Evolutionary conservation across 2,329 filamentous ascomycete species (phyloP).

Genomic region (Botryotinia calthae): DNA sequence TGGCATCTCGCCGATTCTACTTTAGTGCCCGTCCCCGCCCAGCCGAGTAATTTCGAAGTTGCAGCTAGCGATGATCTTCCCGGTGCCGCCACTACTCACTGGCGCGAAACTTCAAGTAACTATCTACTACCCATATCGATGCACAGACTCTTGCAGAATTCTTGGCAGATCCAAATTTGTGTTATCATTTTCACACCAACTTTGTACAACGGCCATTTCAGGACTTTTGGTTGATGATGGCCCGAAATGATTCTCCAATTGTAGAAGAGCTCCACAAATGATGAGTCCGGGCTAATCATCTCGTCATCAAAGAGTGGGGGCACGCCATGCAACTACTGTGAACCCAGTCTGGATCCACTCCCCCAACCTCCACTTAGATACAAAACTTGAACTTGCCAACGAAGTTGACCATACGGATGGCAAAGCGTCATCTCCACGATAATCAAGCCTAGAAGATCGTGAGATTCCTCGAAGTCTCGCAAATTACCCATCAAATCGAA

Average conservation of each 20-base stretch:
- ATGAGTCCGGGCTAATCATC: conserved; percentile 6
- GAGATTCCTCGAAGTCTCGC: not conserved
- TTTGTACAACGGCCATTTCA: not conserved
- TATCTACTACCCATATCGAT: conserved; percentile 1
- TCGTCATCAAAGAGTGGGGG: conserved; percentile 16
- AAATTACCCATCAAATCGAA: not conserved
- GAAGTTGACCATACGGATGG: not conserved
- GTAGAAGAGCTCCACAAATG: not conserved
- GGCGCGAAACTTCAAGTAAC: not conserved
- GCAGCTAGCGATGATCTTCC: conserved; percentile 7
- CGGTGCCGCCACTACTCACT: conserved; percentile 11
- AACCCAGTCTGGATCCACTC: conserved; percentile 6
- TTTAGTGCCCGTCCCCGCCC: not conserved
- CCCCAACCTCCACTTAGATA: not conserved
- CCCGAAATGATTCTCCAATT: not conserved
- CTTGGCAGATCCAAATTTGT: conserved; percentile 4
- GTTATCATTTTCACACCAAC: not conserved
- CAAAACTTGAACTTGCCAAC: conserved; percentile 7
- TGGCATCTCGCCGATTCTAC: conserved; percentile 2
- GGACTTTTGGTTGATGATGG: not conserved
- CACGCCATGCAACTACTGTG: not conserved
- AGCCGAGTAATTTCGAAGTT: not conserved
- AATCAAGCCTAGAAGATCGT: not conserved
- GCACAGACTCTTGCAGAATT: conserved; percentile 3
- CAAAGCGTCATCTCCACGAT: conserved; percentile 6